Percentiles rank a stretch among this genome's conserved stretches.
Evolutionary conservation across 495 filamentous ascomycete genomes (phyloP).

Genomic region (Rhizodiscina lignyota): DNA sequence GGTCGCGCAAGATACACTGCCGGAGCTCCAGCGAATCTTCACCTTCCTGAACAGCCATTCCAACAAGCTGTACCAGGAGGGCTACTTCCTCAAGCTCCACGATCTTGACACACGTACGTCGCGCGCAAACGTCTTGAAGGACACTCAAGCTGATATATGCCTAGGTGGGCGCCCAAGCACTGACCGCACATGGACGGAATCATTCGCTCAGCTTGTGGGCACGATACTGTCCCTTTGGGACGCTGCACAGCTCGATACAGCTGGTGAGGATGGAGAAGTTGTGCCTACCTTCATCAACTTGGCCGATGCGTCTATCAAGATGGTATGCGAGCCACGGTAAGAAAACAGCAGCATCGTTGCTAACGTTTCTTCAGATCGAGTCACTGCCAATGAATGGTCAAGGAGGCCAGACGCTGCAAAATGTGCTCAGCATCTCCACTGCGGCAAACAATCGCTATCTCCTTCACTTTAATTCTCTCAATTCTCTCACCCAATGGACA

Average conservation of each 20-base stretch:
- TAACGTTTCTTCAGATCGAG: constrained; percentile 52
- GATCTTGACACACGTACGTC: constrained; percentile 75
- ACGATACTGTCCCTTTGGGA: constrained; percentile 95
- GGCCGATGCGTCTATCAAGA: constrained; percentile 91
- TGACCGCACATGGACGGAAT: constrained; percentile 89
- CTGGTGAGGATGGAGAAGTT: constrained; percentile 67
- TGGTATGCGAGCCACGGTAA: constrained; percentile 40
- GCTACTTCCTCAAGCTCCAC: constrained; percentile 91
- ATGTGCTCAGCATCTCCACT: constrained; percentile 88
- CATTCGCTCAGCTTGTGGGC: constrained; percentile 90
- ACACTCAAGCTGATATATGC: constrained; percentile 12
- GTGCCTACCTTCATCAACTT: constrained; percentile 93
- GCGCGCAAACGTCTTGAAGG: background rate
- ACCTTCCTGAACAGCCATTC: constrained; percentile 84
- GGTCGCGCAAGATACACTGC: constrained; percentile 64
- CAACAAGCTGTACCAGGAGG: constrained; percentile 95
- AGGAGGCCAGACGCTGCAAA: constrained; percentile 64
- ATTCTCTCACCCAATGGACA: constrained; percentile 91
- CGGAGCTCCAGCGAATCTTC: constrained; percentile 89
- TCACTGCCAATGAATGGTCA: constrained; percentile 65
- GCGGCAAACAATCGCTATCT: constrained; percentile 91
- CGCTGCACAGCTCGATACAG: constrained; percentile 78
- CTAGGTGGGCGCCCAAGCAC: constrained; percentile 70
- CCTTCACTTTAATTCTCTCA: constrained; percentile 85
- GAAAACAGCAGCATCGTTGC: constrained; percentile 1